Evolutionary conservation across 2,329 filamentous ascomycete species (phyloP).

Genomic region (Xylariales sp.): DNA sequence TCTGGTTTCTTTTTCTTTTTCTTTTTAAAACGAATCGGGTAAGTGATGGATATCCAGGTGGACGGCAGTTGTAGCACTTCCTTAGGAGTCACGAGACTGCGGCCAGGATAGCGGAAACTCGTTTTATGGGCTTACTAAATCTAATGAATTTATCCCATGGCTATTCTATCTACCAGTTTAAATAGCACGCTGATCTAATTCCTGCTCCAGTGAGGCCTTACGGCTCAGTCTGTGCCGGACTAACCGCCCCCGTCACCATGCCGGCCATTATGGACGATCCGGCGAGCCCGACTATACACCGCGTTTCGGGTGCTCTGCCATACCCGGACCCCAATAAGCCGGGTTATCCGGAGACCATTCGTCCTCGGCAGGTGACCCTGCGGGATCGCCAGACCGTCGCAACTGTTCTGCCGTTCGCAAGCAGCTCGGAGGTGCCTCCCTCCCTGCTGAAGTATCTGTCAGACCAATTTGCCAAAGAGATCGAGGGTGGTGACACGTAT

Average conservation of each 20-base stretch:
- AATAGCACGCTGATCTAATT: too few relatives aligned
- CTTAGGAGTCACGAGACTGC: too few relatives aligned
- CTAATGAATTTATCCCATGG: too few relatives aligned
- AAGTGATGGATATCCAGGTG: too few relatives aligned
- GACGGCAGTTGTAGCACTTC: too few relatives aligned
- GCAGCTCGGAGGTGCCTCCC: constrained; percentile 69
- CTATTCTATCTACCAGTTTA: too few relatives aligned
- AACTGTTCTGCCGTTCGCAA: constrained; percentile 77
- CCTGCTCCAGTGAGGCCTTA: too few relatives aligned
- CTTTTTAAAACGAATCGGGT: too few relatives aligned
- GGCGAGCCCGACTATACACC: constrained; percentile 64
- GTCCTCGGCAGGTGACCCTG: constrained; percentile 73
- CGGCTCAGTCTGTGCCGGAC: too few relatives aligned
- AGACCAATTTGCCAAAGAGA: constrained; percentile 83
- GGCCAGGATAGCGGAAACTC: too few relatives aligned
- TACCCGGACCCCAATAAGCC: constrained; percentile 60
- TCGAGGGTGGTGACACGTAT: constrained; percentile 88
- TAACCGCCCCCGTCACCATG: constrained; percentile 43
- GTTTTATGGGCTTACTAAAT: too few relatives aligned
- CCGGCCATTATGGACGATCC: constrained; percentile 78
- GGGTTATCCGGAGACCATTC: constrained; percentile 63
- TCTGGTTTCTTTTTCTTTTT: too few relatives aligned
- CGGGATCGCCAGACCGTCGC: constrained; percentile 80
- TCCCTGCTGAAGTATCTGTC: constrained; percentile 73
- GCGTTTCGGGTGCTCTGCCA: constrained; percentile 61